phyloP scores from a whole-genome alignment of 495 filamentous ascomycete genomes.

The Letharia lupina region DNA sequence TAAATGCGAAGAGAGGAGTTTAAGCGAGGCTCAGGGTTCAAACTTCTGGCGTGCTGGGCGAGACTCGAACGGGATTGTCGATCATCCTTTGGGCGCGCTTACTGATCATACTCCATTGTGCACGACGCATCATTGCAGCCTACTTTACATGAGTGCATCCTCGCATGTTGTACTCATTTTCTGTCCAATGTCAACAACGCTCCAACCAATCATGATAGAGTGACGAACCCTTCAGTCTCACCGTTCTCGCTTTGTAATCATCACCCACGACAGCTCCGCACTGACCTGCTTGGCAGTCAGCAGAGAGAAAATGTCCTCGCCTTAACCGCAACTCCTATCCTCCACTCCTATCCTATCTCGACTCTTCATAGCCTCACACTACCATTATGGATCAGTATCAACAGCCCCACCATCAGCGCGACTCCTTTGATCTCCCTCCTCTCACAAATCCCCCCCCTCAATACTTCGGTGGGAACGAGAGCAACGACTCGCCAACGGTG shows the following conservation, averaged over 20 bases:
- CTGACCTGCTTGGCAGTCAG: neutral
- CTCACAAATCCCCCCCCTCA: constrained; percentile 57
- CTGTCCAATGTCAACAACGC: too few relatives aligned
- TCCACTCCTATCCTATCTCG: neutral
- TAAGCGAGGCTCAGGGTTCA: too few relatives aligned
- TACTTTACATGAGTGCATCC: too few relatives aligned
- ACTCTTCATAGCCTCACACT: neutral
- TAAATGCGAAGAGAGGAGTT: too few relatives aligned
- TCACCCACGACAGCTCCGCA: neutral
- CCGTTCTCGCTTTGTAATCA: neutral
- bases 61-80: neutral
- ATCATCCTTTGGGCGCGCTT: neutral
- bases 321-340: neutral
- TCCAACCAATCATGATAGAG: neutral
- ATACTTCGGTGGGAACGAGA: constrained; percentile 57
- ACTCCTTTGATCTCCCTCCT: constrained; percentile 41
- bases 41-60: too few relatives aligned
- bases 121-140: too few relatives aligned
- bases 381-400: constrained; percentile 11
- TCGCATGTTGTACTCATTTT: too few relatives aligned
- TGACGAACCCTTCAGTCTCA: neutral
- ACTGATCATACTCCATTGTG: too few relatives aligned
- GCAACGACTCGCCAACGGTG: constrained; percentile 53
- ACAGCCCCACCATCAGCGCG: constrained; percentile 33
- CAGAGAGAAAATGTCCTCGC: neutral